Base-by-base conservation (phyloP, 306 rosid genomes). In the Gastrolobium bilobum region DNA sequence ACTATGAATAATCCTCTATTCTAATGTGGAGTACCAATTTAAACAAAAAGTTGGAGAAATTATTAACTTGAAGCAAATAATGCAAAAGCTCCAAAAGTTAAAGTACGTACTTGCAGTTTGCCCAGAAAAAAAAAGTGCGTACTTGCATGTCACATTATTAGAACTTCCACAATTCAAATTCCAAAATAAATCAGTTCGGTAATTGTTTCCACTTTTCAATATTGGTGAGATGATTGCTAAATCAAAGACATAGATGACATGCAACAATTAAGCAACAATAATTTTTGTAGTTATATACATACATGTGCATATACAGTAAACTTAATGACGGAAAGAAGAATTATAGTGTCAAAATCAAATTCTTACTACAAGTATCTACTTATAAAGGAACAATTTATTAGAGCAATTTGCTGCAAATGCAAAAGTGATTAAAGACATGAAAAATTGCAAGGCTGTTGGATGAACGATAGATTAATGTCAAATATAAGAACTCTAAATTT, bases 81-180 rank as follows among this genome's bases (percentile, higher is more conserved):
- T 68, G 75, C 64, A 53, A 77, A 77, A 54, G 83, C 56, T 79
- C 54, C 29, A 79, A 79, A 78, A 79, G 77, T 26, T 20, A 79
- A 79, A 60, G 78, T 39, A 71, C 78, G 66, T 79, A 50, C 78
- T 60, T 71, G 83, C 78, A 79, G 26, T 1, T 20, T 20, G 77
- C 56, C 70, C 54, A n/a, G 69, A 79, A 78, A 79, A 71, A 13
- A 10, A 79, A 79, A 60, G 78, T 39, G 61, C 78, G 66, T 79
- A 50, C 78, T 60, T 71, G 83, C 78, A 79, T 61, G 83, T 79
- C 78, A 78, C 50, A 14, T 67, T 78, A 14, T 56, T 78, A 15
- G 54, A 53, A 53, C 38, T 26, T 31, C 38, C 68, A 66, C 57
- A 42, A 51, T 78, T 43, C 70, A 10, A 46, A 76, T 38, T 76